Conservation (phyloP, 192 early-diverging fungal species). For the Coemansia asiatica region DNA sequence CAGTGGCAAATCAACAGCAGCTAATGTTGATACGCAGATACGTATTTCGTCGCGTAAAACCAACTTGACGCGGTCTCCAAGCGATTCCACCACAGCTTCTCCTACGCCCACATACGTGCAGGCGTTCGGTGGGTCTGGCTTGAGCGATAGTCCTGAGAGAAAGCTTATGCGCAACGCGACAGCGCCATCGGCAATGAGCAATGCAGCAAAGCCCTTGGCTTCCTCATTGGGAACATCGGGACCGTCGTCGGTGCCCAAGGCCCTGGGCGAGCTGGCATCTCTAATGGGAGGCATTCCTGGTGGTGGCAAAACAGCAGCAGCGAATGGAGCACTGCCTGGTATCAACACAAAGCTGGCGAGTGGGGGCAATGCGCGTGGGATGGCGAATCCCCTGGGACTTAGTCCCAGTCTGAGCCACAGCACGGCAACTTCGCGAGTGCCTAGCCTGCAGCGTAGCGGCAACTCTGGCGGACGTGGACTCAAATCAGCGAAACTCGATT, state of each 20-base stretch:
- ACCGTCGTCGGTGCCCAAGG: conserved; percentile 16
- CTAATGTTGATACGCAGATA: conserved; percentile 32
- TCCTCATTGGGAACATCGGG: not conserved
- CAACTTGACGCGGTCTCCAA: conserved; percentile 12
- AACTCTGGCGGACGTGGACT: conserved; percentile 9
- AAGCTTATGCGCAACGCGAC: conserved; percentile 33
- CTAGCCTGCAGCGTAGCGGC: not conserved
- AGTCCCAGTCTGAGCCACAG: not conserved
- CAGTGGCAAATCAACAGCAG: conserved; percentile 8
- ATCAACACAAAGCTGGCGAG: conserved; percentile 34
- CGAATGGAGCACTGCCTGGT: conserved; percentile 10
- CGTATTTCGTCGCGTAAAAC: conserved; percentile 41
- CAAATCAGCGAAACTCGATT: conserved; percentile 50
- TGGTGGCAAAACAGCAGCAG: not conserved
- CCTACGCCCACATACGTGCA: conserved; percentile 7
- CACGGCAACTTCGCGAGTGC: not conserved
- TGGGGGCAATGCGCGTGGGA: not conserved
- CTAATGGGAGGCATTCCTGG: conserved; percentile 4
- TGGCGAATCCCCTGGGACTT: not conserved
- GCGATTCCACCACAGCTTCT: conserved; percentile 9
- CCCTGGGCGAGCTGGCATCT: conserved; percentile 40
- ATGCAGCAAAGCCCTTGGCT: conserved; percentile 6
- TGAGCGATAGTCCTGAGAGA: conserved; percentile 4
- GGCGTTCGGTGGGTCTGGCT: not conserved
- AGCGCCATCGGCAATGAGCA: conserved; percentile 15